A percentile compares a stretch with the other conserved stretches of the same genome.
Conservation (phyloP, 208 protist species). For the Trypanosoma boissoni region DNA sequence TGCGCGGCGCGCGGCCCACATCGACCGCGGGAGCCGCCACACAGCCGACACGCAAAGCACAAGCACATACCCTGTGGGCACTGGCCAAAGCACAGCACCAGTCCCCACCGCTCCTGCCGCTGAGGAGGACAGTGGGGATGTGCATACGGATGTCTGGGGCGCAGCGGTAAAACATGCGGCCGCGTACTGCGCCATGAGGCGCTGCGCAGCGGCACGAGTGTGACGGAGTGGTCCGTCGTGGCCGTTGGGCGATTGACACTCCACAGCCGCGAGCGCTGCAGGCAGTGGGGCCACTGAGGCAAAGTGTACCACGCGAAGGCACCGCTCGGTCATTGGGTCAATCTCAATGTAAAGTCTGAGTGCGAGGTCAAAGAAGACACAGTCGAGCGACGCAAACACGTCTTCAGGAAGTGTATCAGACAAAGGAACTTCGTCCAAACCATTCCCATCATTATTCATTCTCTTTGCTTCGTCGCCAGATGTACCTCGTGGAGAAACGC, state of each 20-base stretch:
- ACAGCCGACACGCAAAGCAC: slow-evolving; percentile 10
- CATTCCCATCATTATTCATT: not conserved
- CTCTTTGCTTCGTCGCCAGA: not conserved
- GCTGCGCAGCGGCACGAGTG: not conserved
- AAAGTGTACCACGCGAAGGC: slow-evolving; percentile 26
- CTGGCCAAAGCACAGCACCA: too few relatives aligned
- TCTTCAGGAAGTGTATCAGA: slow-evolving; percentile 8
- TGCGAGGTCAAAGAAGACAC: slow-evolving; percentile 31
- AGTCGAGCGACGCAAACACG: slow-evolving; percentile 10
- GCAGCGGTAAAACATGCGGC: too few relatives aligned
- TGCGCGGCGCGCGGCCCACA: slow-evolving; percentile 21
- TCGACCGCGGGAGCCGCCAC: slow-evolving; percentile 8
- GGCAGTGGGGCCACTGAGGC: slow-evolving; percentile 3
- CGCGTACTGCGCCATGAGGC: not conserved
- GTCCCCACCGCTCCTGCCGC: too few relatives aligned
- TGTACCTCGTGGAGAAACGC: not conserved
- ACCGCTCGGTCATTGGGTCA: slow-evolving; percentile 25
- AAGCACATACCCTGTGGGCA: not conserved
- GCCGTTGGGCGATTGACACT: slow-evolving; percentile 9
- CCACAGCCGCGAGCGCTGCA: slow-evolving; percentile 12
- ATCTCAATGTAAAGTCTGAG: slow-evolving; percentile 31
- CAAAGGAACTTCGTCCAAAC: slow-evolving; percentile 13
- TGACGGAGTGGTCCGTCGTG: not conserved
- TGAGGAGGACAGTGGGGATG: not conserved
- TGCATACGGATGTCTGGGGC: too few relatives aligned